phyloP scores from a whole-genome alignment of 2,329 filamentous ascomycete genomes.

The Aureobasidium vineae region DNA sequence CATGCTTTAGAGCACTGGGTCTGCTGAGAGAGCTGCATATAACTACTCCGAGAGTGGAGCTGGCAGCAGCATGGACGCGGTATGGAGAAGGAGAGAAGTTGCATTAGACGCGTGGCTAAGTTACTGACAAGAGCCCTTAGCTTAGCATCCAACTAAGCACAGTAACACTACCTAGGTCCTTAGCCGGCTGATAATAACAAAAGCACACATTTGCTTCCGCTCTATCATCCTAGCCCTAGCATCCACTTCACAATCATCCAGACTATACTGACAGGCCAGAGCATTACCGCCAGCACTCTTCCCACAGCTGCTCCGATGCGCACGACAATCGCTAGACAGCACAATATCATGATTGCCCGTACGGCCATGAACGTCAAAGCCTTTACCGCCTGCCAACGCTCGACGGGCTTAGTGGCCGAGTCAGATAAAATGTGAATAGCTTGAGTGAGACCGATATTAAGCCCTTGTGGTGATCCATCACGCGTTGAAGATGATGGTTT shows the following conservation, averaged over 20 bases:
- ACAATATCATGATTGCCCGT: constrained; percentile 33
- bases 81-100: background rate
- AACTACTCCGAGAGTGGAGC: background rate
- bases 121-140: background rate
- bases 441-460: constrained; percentile 28
- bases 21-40: background rate
- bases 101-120: background rate
- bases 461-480: background rate
- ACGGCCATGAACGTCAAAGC: constrained; percentile 31
- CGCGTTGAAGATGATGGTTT: constrained; percentile 18
- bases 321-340: constrained; percentile 33
- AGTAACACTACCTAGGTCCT: background rate
- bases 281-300: constrained; percentile 32
- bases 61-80: background rate
- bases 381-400: constrained; percentile 34
- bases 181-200: background rate
- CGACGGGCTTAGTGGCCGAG: constrained; percentile 29
- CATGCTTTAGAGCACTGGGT: background rate
- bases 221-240: constrained; percentile 6
- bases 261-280: constrained; percentile 36
- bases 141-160: background rate
- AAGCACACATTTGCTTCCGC: background rate
- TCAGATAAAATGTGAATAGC: constrained; percentile 28
- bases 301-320: constrained; percentile 33
- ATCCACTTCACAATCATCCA: constrained; percentile 34